Percentiles rank a stretch among this genome's conserved stretches.
Evolutionary conservation across 2,329 filamentous ascomycete genomes (phyloP).

Genomic region (Akanthomyces lecanii): DNA sequence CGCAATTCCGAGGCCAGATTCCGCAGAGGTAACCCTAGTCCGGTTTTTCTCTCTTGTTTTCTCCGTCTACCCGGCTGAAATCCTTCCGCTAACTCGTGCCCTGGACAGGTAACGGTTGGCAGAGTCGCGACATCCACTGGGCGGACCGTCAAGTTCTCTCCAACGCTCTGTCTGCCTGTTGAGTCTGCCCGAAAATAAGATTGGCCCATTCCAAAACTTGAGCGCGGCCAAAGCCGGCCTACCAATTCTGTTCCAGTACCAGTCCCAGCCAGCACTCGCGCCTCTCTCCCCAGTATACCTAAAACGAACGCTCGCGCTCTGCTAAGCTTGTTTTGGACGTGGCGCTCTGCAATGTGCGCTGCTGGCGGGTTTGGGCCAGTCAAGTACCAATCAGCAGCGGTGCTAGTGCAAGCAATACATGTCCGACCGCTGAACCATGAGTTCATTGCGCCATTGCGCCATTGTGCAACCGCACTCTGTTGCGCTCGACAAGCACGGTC

Average conservation of each 20-base stretch:
- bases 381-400: slow-evolving; percentile 1
- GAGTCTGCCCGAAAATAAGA: neutral
- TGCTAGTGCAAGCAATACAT: neutral
- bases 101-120: neutral
- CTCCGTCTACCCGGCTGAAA: neutral
- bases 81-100: neutral
- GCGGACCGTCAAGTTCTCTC: no score
- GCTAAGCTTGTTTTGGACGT: neutral
- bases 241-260: no score
- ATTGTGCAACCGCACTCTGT: neutral
- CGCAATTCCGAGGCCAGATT: neutral
- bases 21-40: neutral
- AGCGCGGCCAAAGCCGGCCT: no score
- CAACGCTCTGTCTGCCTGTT: no score
- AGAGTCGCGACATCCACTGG: no score
- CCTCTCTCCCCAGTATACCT: neutral
- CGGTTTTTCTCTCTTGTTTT: neutral
- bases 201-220: neutral
- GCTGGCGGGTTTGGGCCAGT: neutral
- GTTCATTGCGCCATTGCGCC: neutral
- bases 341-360: neutral
- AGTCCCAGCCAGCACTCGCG: neutral
- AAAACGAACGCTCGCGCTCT: neutral
- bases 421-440: slow-evolving; percentile 3
- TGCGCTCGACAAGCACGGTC: slow-evolving; percentile 1